A percentile compares a stretch with the other conserved stretches of the same genome.
Conservation (phyloP, 371 early-diverging fungal species). For the Mortierella sp. region DNA sequence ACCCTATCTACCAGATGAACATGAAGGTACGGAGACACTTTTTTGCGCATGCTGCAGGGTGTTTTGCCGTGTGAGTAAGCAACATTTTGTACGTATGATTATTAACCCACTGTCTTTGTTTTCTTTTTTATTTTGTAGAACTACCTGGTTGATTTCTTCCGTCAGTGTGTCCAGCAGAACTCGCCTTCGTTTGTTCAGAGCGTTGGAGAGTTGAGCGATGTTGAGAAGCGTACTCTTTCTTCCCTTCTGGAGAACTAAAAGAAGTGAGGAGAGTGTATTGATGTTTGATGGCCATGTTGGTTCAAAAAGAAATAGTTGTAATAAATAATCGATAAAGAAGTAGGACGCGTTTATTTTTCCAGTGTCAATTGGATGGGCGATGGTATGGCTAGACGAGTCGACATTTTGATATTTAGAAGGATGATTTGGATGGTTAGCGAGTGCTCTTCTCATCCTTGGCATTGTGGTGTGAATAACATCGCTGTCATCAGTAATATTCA, state of each 20-base stretch:
- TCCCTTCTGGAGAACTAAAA: slow-evolving; percentile 36
- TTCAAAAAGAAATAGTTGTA: neutral
- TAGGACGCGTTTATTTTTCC: no score
- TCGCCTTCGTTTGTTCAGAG: slow-evolving; percentile 65
- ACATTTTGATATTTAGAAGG: no score
- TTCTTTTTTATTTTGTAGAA: slow-evolving; percentile 30
- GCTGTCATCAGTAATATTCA: no score
- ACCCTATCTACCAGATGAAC: slow-evolving; percentile 81
- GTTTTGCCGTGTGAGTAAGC: neutral
- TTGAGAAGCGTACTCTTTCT: slow-evolving; percentile 43
- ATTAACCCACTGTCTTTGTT: neutral
- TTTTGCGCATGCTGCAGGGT: no score
- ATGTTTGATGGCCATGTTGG: neutral
- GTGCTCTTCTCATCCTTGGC: no score
- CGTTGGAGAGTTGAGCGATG: slow-evolving; percentile 38
- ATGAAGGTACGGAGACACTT: slow-evolving; percentile 66
- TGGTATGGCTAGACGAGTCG: no score
- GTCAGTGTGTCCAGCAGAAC: slow-evolving; percentile 72
- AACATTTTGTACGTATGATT: neutral
- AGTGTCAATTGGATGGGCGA: no score
- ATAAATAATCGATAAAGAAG: neutral
- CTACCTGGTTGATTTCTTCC: slow-evolving; percentile 80
- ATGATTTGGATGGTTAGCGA: no score
- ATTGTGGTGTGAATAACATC: no score
- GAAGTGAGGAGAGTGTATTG: neutral